phyloP scores from a whole-genome alignment of 2,329 filamentous ascomycete species.

The Pyrenophora tritici-repentis region DNA sequence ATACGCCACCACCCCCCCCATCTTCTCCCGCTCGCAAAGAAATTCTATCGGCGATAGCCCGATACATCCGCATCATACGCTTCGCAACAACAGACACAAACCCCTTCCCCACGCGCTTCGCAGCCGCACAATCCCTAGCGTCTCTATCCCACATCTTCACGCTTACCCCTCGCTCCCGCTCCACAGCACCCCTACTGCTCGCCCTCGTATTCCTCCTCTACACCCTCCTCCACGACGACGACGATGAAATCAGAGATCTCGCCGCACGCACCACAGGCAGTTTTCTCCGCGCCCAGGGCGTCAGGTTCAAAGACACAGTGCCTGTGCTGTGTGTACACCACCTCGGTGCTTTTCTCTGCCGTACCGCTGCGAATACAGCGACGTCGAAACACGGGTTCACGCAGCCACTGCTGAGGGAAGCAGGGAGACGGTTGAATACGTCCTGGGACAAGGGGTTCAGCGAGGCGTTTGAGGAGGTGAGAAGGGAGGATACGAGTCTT shows the following conservation, averaged over 20 bases:
- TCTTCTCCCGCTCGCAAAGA: background rate
- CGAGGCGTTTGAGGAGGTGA: constrained; percentile 35
- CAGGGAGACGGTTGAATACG: constrained; percentile 45
- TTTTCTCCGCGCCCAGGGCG: constrained; percentile 49
- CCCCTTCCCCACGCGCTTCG: constrained; percentile 67
- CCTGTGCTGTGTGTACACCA: constrained; percentile 56
- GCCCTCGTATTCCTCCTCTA: constrained; percentile 53
- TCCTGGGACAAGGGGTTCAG: constrained; percentile 16
- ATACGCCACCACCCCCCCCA: constrained; percentile 10
- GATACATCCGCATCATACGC: constrained; percentile 39
- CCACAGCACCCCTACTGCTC: constrained; percentile 23
- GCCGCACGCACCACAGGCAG: constrained; percentile 59
- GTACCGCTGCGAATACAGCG: constrained; percentile 34
- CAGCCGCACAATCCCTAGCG: constrained; percentile 61
- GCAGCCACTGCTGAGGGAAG: constrained; percentile 20
- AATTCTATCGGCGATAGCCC: constrained; percentile 17
- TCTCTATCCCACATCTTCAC: constrained; percentile 47
- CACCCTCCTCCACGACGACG: constrained; percentile 72
- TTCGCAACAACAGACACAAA: constrained; percentile 41
- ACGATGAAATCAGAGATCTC: constrained; percentile 79
- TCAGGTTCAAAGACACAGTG: constrained; percentile 45
- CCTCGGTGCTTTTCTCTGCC: constrained; percentile 42
- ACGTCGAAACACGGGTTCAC: background rate
- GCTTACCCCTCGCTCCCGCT: constrained; percentile 8
- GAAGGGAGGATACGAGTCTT: constrained; percentile 65